phyloP scores from a whole-genome alignment of 768 basidiomycete species.

The Phlebiopsis flavidoalba region DNA sequence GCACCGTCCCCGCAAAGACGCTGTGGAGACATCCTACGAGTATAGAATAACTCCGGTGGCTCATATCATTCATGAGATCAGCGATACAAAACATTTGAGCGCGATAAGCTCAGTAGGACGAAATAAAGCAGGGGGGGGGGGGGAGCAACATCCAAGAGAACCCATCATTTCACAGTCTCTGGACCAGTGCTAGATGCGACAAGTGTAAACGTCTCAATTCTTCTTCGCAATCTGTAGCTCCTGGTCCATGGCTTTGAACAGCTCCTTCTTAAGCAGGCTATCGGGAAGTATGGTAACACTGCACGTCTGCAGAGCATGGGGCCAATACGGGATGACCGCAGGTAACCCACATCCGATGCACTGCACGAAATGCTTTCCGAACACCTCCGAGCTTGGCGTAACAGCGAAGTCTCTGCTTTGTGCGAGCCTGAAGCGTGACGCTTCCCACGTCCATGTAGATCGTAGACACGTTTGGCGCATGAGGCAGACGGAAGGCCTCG shows the following conservation, averaged over 20 bases:
- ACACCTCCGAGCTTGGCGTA: conserved; percentile 9
- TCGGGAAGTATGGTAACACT: background rate
- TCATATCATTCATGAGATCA: too few relatives aligned
- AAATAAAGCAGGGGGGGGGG: too few relatives aligned
- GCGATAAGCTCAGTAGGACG: too few relatives aligned
- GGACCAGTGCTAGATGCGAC: too few relatives aligned
- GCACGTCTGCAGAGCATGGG: conserved; percentile 16
- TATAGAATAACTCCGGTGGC: too few relatives aligned
- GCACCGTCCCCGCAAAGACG: too few relatives aligned
- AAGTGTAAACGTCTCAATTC: background rate
- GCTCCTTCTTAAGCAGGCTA: conserved; percentile 5
- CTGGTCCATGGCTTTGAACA: conserved; percentile 4
- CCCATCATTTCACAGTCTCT: too few relatives aligned
- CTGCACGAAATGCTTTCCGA: conserved; percentile 17
- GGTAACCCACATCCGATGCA: conserved; percentile 19
- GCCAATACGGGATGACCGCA: conserved; percentile 15
- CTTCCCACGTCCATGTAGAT: conserved; percentile 19
- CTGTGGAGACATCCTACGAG: too few relatives aligned
- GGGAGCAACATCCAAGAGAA: too few relatives aligned
- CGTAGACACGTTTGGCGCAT: conserved; percentile 16
- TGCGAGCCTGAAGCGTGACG: conserved; percentile 10
- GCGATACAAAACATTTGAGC: too few relatives aligned
- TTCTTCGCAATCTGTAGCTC: conserved; percentile 6
- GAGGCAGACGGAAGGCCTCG: conserved; percentile 18
- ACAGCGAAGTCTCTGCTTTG: conserved; percentile 10